Base-by-base conservation (phyloP, 75 land plant species). In the Selaginella tamariscina region DNA sequence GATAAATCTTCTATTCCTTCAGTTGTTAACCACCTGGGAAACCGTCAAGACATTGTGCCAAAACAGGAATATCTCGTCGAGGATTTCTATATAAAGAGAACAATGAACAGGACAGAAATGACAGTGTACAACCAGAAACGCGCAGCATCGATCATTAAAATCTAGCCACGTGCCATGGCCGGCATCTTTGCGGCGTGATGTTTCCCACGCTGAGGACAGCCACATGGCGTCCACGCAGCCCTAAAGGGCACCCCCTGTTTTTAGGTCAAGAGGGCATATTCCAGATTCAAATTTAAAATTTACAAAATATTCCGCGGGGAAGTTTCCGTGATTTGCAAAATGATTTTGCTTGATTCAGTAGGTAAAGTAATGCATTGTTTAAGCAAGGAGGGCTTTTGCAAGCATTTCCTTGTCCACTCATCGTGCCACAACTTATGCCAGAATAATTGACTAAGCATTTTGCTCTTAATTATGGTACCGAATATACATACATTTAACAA, bases 341-440 rank as follows among this genome's bases (percentile, higher is more conserved):
- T 39, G 49, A 39, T 39, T 15, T 39, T 15, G 49, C 49, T 39
- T 39, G 49, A 39, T 39, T 39, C 49, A 39, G 11, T 39, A 5
- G 49, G 49, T 39, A 39, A 15, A n/a, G n/a, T n/a, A n/a, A n/a
- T n/a, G n/a, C n/a, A n/a, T 39, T 39, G 49, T 39, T 39, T 39
- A 39, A 39, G 49, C 49, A 15, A 39, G 49, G 15, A 15, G 49
- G 49, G 49, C 5, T 39, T 39, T n/a, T n/a, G n/a, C n/a, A n/a
- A n/a, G n/a, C n/a, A n/a, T n/a, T n/a, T n/a, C n/a, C n/a, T n/a
- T n/a, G 11, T 39, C 49, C 49, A 39, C 49, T 39, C 49, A 15
- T 39, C 49, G 49, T 39, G 49, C 49, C 49, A 39, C 49, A 39
- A 39, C n/a, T n/a, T n/a, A n/a, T n/a, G n/a, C n/a, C n/a, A n/a